A percentile compares a stretch with the other conserved stretches of the same genome.
Evolutionary conservation across 2,329 filamentous ascomycete species (phyloP).

Genomic region (Fusarium pseudoanthophilum): DNA sequence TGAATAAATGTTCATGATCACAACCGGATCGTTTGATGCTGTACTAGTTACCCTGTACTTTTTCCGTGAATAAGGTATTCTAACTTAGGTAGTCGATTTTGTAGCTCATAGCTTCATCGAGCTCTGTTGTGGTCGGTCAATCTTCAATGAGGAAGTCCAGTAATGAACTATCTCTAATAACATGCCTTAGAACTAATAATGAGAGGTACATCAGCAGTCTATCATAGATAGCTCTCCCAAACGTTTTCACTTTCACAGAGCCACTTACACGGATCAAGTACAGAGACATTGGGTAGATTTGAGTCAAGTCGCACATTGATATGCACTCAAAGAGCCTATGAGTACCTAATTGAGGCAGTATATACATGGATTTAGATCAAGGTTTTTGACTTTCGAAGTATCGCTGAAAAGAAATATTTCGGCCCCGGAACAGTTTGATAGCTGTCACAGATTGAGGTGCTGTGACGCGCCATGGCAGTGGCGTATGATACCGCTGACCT

Average conservation of each 20-base stretch:
- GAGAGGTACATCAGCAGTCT: background rate
- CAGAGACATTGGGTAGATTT: background rate
- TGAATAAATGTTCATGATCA: background rate
- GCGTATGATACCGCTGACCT: conserved; percentile 25
- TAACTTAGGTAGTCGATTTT: background rate
- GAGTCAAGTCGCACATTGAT: background rate
- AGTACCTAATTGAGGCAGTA: background rate
- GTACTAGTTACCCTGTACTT: background rate
- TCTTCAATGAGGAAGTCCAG: background rate
- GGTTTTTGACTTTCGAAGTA: background rate
- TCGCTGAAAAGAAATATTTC: conserved; percentile 49
- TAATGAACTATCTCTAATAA: background rate
- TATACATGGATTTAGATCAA: no score
- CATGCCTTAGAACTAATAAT: rapidly evolving
- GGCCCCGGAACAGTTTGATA: background rate
- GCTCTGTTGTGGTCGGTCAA: background rate
- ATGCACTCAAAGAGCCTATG: background rate
- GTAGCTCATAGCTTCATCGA: background rate
- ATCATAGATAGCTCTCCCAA: background rate
- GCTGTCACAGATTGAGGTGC: conserved; percentile 5
- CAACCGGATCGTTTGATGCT: background rate
- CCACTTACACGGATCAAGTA: background rate
- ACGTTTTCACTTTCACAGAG: background rate
- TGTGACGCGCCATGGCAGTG: conserved; percentile 8
- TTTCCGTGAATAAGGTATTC: background rate